Base-by-base conservation (phyloP, 1,284 basidiomycete genomes). In the Leccinum pachyderme region DNA sequence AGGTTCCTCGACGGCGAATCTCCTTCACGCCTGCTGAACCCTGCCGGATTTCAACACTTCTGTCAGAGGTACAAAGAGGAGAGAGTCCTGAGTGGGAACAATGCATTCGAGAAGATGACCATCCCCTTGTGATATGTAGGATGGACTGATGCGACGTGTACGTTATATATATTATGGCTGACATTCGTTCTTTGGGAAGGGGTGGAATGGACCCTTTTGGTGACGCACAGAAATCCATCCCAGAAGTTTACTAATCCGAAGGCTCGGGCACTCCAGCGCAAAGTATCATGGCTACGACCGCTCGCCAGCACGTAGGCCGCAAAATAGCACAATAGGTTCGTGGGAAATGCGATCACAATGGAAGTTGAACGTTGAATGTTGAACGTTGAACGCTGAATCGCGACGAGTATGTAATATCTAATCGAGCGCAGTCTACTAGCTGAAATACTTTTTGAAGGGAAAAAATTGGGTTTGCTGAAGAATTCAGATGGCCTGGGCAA, bases 51-150 rank as follows among this genome's bases (percentile, higher is more conserved):
- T 50, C 58, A 57, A 45, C 56, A 54, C 11, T 67, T 69, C 39
- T 69, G 65, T 33, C 51, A 56, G 22, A 51, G 49, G 22, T 66
- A 62, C 47, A 67, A 61, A 35, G 55, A 66, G 13, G 58, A 66
- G 31, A 55, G 31, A 44, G 43, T 54, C 7, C 28, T n/a, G 46
- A 33, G 45, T 28, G 63, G 58, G 4, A 35, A 52, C 35, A 45
- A 7, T 15, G 7, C 32, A n/a, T 67, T 67, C 33, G 22, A 52
- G 43, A 15, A 25, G 8, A 57, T 63, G 58, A 2, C 9, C 6
- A 29, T 65, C 47, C 60, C 63, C 4, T 12, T 65, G 25, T 65
- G 47, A 61, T 22, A n/a, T 27, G 24, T 11, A 32, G n/a, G 29
- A 44, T 32, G 35, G 28, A 39, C 24, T 22, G 22, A 12, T 8